Conservation (phyloP, 2,329 filamentous ascomycete species). For the Thielaviopsis punctulata region DNA sequence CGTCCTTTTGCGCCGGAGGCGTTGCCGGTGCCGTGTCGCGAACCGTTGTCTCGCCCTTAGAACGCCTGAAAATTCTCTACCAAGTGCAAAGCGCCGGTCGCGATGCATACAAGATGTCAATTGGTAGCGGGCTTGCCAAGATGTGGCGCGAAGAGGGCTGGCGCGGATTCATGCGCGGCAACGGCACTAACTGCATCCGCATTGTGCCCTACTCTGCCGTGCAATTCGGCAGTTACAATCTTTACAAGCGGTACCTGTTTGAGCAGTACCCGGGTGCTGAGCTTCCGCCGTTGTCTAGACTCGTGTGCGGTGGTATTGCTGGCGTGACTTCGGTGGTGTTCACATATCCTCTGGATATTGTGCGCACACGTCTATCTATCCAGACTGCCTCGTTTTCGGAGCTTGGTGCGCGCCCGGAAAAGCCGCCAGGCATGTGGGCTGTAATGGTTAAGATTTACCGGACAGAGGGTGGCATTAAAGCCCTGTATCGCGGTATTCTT, state of each 20-base stretch:
- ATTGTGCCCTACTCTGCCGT: constrained; percentile 97
- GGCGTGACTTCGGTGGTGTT: constrained; percentile 90
- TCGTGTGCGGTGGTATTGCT: constrained; percentile 79
- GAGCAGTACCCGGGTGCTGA: constrained; percentile 59
- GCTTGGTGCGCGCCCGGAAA: constrained; percentile 44
- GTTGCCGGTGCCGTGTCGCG: constrained; percentile 92
- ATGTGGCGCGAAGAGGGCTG: constrained; percentile 97
- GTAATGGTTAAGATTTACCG: constrained; percentile 75
- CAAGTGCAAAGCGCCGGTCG: constrained; percentile 84
- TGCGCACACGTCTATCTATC: constrained; percentile 88
- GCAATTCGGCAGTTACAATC: constrained; percentile 94
- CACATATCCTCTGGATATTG: constrained; percentile 95
- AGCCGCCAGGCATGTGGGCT: constrained; percentile 81
- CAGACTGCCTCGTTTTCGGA: constrained; percentile 89
- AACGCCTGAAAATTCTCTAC: constrained; percentile 93
- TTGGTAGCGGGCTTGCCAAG: constrained; percentile 73
- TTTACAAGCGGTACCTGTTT: constrained; percentile 81
- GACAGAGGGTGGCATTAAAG: constrained; percentile 67
- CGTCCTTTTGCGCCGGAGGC: constrained; percentile 86
- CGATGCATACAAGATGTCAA: constrained; percentile 84
- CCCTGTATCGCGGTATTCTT: constrained; percentile 85
- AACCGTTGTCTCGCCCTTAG: constrained; percentile 89
- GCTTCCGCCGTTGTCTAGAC: constrained; percentile 53
- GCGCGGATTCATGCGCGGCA: constrained; percentile 93
- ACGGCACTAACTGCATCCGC: constrained; percentile 94